Conservation (phyloP, 805 yeast genomes). For the Candida michaelii region DNA sequence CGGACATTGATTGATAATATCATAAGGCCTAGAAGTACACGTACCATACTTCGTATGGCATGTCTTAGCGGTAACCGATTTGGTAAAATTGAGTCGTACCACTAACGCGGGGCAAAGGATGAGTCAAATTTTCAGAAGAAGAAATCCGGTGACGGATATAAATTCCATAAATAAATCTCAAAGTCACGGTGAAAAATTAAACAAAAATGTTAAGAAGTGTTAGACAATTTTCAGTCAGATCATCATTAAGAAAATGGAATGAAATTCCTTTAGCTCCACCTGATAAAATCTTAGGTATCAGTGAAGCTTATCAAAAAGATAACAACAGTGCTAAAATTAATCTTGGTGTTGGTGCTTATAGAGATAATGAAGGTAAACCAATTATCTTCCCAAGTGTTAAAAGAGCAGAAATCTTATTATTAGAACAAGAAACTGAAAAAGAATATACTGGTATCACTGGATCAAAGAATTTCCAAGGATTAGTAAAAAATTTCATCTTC, state of each 20-base stretch:
- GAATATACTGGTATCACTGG: constrained; percentile 90
- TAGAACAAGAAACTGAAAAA: constrained; percentile 58
- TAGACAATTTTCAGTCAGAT: constrained; percentile 15
- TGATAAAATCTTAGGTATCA: constrained; percentile 81
- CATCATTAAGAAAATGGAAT: constrained; percentile 22
- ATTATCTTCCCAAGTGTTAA: constrained; percentile 79
- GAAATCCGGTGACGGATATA: constrained; percentile 8
- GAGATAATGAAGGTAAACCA: constrained; percentile 85
- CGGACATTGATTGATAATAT: too few species aligned
- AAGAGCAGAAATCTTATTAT: constrained; percentile 57
- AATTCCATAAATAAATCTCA: constrained; percentile 5
- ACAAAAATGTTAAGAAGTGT: constrained; percentile 8
- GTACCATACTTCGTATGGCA: too few species aligned
- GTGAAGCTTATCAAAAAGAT: constrained; percentile 73
- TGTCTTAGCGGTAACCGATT: too few species aligned
- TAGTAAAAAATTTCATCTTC: constrained; percentile 71
- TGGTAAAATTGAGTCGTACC: too few species aligned
- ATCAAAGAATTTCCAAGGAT: constrained; percentile 59
- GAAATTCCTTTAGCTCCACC: constrained; percentile 63
- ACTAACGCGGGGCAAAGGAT: constrained; percentile 5
- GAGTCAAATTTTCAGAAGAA: constrained; percentile 7
- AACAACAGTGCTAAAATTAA: constrained; percentile 55
- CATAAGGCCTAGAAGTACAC: too few species aligned
- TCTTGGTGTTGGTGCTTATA: constrained; percentile 89
- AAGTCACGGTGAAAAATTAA: neutral